Base-by-base conservation (phyloP, 2,329 filamentous ascomycete genomes). In the Fusarium sambucinum region DNA sequence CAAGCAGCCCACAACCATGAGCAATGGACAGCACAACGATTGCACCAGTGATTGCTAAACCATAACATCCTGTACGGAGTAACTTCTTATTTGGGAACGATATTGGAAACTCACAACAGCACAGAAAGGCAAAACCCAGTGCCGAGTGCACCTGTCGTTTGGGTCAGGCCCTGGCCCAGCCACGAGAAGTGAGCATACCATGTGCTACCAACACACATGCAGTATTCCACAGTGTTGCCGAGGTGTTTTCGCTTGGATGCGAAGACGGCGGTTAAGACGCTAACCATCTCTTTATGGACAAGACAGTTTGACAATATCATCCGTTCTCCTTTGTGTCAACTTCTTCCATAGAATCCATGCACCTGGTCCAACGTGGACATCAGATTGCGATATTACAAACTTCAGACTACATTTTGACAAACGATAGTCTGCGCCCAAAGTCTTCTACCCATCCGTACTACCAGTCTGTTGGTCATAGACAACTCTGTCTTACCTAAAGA, bases 181-280 rank as follows among this genome's bases (percentile, higher is more conserved):
- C 62, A 62, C 56, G 33, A 58, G 38, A 62, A 55, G 59, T 60
- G 38, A 67, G 54, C 54, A 68, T 71, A 63, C 59, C 47, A 66
- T 69, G 72, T 74, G 55, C 29, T 45, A 74, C 72, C 59, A 53
- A 21, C 21, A 32, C 65, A 66, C 67, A 68, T 38, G 40, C 69
- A 68, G 65, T 41, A 63, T 66, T 61, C 33, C 48, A 62, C 69
- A 73, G 60, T 57, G 17, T 52, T 72, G 52, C 57, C 63, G 54
- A 66, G 55, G 44, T 27, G 29, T 58, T 30, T 48, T 73, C 66
- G 54, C 60, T 70, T 72, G 45, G 27, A 25, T n/a, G 9, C 35
- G 46, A 40, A 23, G 23, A 12, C 30, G 30, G 30, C 47, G 33
- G 60, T 45, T 45, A 51, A 37, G 21, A 12, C 27, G 13, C 23